A percentile compares a stretch with the other conserved stretches of the same genome.
phyloP scores from a whole-genome alignment of 495 filamentous ascomycete species.

The Ramalina peruviana region DNA sequence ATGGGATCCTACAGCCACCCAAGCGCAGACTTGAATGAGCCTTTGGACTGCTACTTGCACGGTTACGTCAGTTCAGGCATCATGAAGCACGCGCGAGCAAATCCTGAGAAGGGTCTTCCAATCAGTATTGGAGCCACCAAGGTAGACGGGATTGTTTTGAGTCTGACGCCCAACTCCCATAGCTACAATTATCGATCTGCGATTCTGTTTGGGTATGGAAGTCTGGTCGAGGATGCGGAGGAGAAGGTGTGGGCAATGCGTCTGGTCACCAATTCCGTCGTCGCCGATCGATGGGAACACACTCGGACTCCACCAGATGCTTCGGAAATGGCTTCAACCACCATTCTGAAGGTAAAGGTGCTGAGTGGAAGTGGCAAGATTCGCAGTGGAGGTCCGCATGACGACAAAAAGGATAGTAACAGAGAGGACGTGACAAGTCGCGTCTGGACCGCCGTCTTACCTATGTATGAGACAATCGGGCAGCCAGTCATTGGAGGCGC shows the following conservation, averaged over 20 bases:
- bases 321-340: constrained; percentile 66
- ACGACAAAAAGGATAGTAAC: constrained; percentile 55
- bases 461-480: constrained; percentile 50
- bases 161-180: constrained; percentile 66
- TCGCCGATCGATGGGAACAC: constrained; percentile 53
- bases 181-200: constrained; percentile 85
- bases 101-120: constrained; percentile 35
- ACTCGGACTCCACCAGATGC: constrained; percentile 57
- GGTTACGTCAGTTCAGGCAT: constrained; percentile 74
- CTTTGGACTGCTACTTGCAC: constrained; percentile 68
- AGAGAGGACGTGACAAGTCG: constrained; percentile 42
- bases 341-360: constrained; percentile 56
- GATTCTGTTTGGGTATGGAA: constrained; percentile 62
- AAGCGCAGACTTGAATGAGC: constrained; percentile 46
- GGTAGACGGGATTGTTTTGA: constrained; percentile 62
- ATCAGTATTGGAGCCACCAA: constrained; percentile 53
- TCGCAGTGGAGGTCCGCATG: constrained; percentile 49
- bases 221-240: constrained; percentile 44
- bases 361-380: constrained; percentile 68
- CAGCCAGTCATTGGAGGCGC: constrained; percentile 51
- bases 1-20: constrained; percentile 60
- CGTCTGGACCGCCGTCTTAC: constrained; percentile 80
- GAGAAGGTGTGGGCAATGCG: constrained; percentile 81
- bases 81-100: constrained; percentile 46
- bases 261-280: constrained; percentile 62